These are phyloP conservation scores for Didymella sp. DNA, from an alignment of 2,329 filamentous ascomycete genomes.

Conservation along the genomic window DNA sequence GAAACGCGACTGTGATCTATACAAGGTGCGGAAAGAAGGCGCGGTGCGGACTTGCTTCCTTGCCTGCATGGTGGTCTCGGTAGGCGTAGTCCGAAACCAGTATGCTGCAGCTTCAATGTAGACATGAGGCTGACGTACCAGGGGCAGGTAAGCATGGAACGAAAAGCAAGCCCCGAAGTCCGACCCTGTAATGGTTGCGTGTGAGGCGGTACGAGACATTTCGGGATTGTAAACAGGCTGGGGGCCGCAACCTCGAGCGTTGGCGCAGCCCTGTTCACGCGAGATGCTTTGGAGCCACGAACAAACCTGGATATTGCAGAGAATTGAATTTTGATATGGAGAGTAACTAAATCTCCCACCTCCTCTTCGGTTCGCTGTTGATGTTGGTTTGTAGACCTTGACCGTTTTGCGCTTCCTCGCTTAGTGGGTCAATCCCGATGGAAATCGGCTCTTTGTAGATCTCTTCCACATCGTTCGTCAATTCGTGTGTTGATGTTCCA, in stretches of 20 bases:
- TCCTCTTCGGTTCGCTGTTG: constrained; percentile 28
- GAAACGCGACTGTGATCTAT: background rate
- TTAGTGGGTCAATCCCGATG: constrained; percentile 36
- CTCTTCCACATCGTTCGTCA: constrained; percentile 25
- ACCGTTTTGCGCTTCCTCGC: constrained; percentile 16
- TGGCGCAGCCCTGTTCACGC: background rate
- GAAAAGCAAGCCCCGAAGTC: constrained; percentile 4
- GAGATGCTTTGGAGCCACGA: background rate
- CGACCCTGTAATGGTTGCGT: background rate
- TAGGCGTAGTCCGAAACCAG: background rate
- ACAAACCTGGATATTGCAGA: background rate
- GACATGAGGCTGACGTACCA: background rate
- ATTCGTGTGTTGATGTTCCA: constrained; percentile 30
- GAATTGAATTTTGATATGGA: background rate
- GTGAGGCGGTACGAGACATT: constrained; percentile 1
- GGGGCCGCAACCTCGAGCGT: background rate
- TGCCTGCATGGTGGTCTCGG: background rate
- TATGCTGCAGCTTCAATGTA: background rate
- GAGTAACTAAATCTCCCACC: constrained; percentile 31
- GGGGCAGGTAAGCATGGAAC: background rate
- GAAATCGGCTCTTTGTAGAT: constrained; percentile 30
- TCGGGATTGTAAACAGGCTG: constrained; percentile 12
- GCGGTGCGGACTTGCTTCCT: constrained; percentile 1
- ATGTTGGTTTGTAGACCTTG: constrained; percentile 33
- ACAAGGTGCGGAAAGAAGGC: background rate